phyloP scores from a whole-genome alignment of 805 yeast species.

The Yarrowia divulgata region DNA sequence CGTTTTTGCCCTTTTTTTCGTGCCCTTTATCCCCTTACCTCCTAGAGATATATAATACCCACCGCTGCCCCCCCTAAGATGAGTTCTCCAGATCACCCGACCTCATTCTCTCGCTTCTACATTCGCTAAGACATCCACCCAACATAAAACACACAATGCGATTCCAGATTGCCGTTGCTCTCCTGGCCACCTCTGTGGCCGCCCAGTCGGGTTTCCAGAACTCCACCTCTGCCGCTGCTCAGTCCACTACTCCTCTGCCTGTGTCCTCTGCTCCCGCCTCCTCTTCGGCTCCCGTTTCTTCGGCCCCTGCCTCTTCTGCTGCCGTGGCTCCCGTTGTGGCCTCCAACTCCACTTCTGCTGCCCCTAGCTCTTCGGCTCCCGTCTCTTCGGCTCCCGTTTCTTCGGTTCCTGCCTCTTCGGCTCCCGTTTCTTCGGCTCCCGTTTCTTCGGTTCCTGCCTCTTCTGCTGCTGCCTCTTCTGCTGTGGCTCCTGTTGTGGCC shows the following conservation, averaged over 20 bases:
- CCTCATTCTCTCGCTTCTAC: constrained; percentile 24
- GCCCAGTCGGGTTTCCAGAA: constrained; percentile 7
- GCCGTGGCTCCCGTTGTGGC: background rate
- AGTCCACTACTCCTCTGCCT: background rate
- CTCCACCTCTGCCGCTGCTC: background rate
- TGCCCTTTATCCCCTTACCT: no score
- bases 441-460: background rate
- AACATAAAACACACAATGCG: background rate
- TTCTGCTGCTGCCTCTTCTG: background rate
- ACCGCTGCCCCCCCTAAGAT: background rate
- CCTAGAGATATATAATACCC: background rate
- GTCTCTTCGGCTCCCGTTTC: background rate
- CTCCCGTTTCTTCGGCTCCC: background rate
- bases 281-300: background rate
- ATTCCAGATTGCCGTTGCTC: constrained; percentile 9
- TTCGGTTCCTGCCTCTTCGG: background rate
- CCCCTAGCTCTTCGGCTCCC: constrained; percentile 7
- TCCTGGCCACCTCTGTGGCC: constrained; percentile 1
- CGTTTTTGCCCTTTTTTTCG: background rate
- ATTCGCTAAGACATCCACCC: background rate
- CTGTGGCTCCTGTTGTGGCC: background rate
- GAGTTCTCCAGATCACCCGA: background rate
- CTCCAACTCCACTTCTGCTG: background rate
- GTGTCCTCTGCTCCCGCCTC: background rate
- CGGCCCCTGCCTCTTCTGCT: background rate